phyloP scores from a whole-genome alignment of 1,284 basidiomycete species.

The Sanghuangporus weigelae region DNA sequence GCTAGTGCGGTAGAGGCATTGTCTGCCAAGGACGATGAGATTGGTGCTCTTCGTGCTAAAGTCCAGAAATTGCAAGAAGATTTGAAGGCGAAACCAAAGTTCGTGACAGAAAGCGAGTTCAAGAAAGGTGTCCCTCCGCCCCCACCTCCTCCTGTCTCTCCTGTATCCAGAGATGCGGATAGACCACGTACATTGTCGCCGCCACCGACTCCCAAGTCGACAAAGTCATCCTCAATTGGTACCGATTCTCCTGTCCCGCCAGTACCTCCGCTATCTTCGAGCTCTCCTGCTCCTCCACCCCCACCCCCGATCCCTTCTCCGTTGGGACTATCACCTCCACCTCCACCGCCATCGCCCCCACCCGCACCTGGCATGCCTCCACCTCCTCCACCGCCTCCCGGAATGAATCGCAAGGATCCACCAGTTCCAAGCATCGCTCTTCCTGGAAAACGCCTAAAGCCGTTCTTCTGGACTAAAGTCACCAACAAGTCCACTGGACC shows the following conservation, averaged over 20 bases:
- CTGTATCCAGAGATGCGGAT: slow-evolving; percentile 23
- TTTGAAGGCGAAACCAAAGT: slow-evolving; percentile 48
- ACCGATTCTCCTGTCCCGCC: slow-evolving; percentile 11
- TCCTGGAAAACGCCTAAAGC: slow-evolving; percentile 65
- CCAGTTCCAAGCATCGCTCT: slow-evolving; percentile 26
- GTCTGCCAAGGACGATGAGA: slow-evolving; percentile 66
- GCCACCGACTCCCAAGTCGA: slow-evolving; percentile 17
- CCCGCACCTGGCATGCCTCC: slow-evolving; percentile 25
- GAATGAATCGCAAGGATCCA: slow-evolving; percentile 24
- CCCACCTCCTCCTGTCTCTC: slow-evolving; percentile 42
- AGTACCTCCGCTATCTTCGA: slow-evolving; percentile 8
- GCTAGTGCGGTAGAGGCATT: slow-evolving; percentile 66
- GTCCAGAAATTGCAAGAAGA: slow-evolving; percentile 45
- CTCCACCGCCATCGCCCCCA: slow-evolving; percentile 30
- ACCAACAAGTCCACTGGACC: slow-evolving; percentile 36
- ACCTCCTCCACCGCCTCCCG: slow-evolving; percentile 30
- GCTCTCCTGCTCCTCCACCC: not conserved
- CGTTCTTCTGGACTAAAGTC: slow-evolving; percentile 90
- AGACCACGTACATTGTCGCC: slow-evolving; percentile 16
- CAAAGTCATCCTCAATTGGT: slow-evolving; percentile 11
- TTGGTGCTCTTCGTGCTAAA: slow-evolving; percentile 46
- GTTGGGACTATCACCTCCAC: slow-evolving; percentile 25
- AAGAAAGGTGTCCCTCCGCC: slow-evolving; percentile 63
- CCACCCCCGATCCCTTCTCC: slow-evolving; percentile 1
- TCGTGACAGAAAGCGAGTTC: slow-evolving; percentile 61